Conservation (phyloP, 331 rosid genomes). For the Quercus phellos region DNA sequence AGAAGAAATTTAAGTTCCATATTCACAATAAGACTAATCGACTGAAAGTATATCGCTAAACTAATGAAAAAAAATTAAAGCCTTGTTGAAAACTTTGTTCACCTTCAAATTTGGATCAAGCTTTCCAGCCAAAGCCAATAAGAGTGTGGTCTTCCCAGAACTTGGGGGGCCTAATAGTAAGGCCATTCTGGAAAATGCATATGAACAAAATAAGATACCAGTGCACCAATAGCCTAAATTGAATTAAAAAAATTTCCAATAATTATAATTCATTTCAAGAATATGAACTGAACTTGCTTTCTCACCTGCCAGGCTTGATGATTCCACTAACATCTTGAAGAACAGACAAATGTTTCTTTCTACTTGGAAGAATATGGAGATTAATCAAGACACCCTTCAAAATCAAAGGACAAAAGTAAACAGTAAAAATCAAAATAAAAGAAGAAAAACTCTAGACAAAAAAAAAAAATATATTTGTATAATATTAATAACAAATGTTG, state of each 20-base stretch:
- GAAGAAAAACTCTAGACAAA: background rate
- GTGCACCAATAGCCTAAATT: background rate
- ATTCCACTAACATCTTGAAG: conserved; percentile 10
- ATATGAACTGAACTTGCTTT: background rate
- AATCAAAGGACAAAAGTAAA: background rate
- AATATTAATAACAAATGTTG: background rate
- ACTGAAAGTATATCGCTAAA: background rate
- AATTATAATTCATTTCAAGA: background rate
- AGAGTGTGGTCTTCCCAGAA: conserved; percentile 4
- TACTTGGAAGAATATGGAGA: background rate
- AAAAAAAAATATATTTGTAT: background rate
- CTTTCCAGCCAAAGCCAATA: conserved; percentile 3
- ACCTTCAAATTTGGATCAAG: background rate
- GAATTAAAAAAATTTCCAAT: background rate
- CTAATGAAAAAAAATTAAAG: background rate
- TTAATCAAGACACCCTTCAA: background rate
- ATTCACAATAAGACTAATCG: background rate
- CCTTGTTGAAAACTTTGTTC: background rate
- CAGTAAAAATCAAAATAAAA: background rate
- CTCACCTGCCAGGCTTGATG: background rate
- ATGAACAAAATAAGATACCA: background rate
- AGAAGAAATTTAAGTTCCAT: background rate
- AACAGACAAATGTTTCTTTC: background rate
- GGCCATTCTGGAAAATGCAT: background rate
- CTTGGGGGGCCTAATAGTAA: conserved; percentile 5